These are phyloP conservation scores for Falciphora oryzae DNA, from an alignment of 2,329 filamentous ascomycete species.

Conservation along the genomic window DNA sequence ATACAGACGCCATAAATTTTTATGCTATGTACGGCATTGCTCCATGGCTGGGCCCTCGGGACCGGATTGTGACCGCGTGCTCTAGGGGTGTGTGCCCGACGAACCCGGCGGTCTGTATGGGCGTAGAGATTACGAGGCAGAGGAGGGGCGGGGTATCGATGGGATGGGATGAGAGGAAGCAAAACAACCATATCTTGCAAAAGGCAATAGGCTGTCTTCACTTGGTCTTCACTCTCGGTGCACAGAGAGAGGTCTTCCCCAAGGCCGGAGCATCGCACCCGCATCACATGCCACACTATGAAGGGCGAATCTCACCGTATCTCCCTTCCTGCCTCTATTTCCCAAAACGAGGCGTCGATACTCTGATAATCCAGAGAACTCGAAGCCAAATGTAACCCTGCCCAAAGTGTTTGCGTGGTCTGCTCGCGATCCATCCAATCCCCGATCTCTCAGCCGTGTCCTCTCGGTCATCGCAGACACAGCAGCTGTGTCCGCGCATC, in stretches of 20 bases:
- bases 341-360: neutral
- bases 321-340: neutral
- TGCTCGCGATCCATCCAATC: neutral
- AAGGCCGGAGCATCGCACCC: no score
- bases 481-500: neutral
- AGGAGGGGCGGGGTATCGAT: no score
- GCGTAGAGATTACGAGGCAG: neutral
- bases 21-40: neutral
- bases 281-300: no score
- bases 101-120: neutral
- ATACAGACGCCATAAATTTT: no score
- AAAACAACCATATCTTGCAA: no score
- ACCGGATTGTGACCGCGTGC: neutral
- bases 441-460: neutral
- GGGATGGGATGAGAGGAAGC: neutral
- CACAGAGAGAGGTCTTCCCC: no score
- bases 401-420: neutral
- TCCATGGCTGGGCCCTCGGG: neutral
- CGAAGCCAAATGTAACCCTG: neutral
- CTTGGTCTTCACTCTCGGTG: no score
- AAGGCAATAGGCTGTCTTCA: neutral
- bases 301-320: no score
- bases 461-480: neutral
- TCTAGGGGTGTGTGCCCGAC: neutral
- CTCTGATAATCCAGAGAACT: neutral